Conservation (phyloP, 768 basidiomycete species). For the Tricholoma matsutake region DNA sequence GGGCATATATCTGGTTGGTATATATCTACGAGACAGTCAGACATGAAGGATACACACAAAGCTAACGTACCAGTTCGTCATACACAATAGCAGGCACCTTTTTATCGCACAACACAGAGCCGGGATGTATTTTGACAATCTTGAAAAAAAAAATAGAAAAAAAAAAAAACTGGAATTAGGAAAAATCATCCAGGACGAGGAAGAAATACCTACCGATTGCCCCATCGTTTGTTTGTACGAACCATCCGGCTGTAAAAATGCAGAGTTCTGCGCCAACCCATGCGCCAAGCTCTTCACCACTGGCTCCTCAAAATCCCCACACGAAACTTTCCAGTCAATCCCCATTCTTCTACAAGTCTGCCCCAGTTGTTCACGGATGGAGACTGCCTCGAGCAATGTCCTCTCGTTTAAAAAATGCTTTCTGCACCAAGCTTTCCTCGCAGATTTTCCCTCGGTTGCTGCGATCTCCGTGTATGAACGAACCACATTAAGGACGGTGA, state of each 20-base stretch:
- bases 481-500: constrained; percentile 85
- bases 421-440: constrained; percentile 74
- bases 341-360: constrained; percentile 56
- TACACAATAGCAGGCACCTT: constrained; percentile 87
- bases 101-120: constrained; percentile 77
- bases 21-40: constrained; percentile 49
- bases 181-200: background rate
- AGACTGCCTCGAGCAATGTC: constrained; percentile 71
- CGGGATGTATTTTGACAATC: constrained; percentile 89
- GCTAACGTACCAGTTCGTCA: constrained; percentile 77
- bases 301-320: constrained; percentile 62
- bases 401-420: constrained; percentile 82
- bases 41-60: background rate
- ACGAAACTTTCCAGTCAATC: constrained; percentile 57
- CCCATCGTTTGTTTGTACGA: constrained; percentile 83
- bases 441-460: constrained; percentile 41
- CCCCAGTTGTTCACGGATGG: constrained; percentile 78
- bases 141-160: constrained; percentile 12
- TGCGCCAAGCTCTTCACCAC: constrained; percentile 70
- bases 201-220: constrained; percentile 45
- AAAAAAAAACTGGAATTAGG: background rate
- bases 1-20: constrained; percentile 84
- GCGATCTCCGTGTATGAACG: constrained; percentile 76
- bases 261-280: constrained; percentile 82
- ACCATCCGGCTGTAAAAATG: constrained; percentile 81